Conservation (phyloP, 2,329 filamentous ascomycete genomes). For the Scolecobasidium constrictum region DNA sequence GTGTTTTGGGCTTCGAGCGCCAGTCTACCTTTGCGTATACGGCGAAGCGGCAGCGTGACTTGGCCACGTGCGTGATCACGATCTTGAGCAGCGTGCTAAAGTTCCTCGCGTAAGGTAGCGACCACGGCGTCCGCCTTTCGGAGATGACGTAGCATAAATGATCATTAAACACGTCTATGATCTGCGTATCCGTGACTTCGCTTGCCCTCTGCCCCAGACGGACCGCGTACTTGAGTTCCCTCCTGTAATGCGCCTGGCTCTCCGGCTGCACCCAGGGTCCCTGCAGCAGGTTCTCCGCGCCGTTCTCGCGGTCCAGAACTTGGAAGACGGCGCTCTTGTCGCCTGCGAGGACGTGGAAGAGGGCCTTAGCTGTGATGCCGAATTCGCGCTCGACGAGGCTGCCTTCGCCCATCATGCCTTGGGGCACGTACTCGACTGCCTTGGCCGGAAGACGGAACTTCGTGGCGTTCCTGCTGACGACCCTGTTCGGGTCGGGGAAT, state of each 20-base stretch:
- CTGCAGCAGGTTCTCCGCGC: constrained; percentile 68
- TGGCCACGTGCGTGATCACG: constrained; percentile 86
- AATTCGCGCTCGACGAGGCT: constrained; percentile 66
- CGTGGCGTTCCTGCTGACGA: constrained; percentile 38
- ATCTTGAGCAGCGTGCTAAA: constrained; percentile 83
- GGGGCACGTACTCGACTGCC: constrained; percentile 73
- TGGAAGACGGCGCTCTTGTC: constrained; percentile 94
- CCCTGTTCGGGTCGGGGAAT: constrained; percentile 26
- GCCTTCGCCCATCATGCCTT: constrained; percentile 65
- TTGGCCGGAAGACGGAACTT: constrained; percentile 76
- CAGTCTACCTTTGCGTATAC: constrained; percentile 84
- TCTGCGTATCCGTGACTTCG: constrained; percentile 68
- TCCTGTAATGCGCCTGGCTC: constrained; percentile 53
- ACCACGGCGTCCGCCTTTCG: constrained; percentile 60
- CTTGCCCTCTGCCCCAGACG: constrained; percentile 32
- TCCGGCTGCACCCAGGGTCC: constrained; percentile 71
- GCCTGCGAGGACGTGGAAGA: constrained; percentile 93
- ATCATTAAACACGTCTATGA: constrained; percentile 57
- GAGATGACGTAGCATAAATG: constrained; percentile 56
- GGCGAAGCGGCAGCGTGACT: constrained; percentile 84
- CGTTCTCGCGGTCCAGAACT: constrained; percentile 73
- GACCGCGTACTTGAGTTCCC: constrained; percentile 74
- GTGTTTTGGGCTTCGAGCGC: constrained; percentile 30
- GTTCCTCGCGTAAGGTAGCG: constrained; percentile 67
- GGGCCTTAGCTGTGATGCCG: constrained; percentile 82